Evolutionary conservation across 208 protist species (phyloP).

Genomic region (Naegleria lovaniensis): DNA sequence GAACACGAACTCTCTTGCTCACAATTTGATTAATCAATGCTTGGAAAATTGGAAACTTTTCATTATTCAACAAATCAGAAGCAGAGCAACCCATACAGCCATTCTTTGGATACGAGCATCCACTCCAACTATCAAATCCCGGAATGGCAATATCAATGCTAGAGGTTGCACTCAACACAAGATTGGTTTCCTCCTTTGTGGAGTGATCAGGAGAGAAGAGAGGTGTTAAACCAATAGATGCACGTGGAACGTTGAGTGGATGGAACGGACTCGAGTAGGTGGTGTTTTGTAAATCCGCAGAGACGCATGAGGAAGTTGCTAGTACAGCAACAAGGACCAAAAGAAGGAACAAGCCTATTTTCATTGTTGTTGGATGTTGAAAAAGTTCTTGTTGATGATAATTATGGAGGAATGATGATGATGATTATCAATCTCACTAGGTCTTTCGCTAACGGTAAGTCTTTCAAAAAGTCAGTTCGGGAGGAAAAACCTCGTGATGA

Average conservation of each 20-base stretch:
- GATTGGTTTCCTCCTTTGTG: background rate
- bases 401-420: too few species aligned
- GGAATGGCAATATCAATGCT: slow-evolving; percentile 18
- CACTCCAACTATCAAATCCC: slow-evolving; percentile 18
- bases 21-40: slow-evolving; percentile 44
- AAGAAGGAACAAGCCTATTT: background rate
- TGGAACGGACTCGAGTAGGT: background rate
- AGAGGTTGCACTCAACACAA: background rate
- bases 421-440: too few species aligned
- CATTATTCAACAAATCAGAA: background rate
- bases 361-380: too few species aligned
- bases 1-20: slow-evolving; percentile 37
- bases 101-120: background rate
- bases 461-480: background rate
- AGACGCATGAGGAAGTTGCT: background rate
- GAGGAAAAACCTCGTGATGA: background rate
- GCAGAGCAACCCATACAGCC: background rate
- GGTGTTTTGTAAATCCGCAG: background rate
- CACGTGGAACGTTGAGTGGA: background rate
- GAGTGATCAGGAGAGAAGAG: slow-evolving; percentile 25
- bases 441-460: too few species aligned
- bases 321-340: background rate
- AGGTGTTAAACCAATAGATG: background rate
- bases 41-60: slow-evolving; percentile 46
- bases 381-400: too few species aligned